These are phyloP conservation scores for Suaeda aralocaspica DNA, from an alignment of 148 eudicot genomes.

Conservation along the genomic window DNA sequence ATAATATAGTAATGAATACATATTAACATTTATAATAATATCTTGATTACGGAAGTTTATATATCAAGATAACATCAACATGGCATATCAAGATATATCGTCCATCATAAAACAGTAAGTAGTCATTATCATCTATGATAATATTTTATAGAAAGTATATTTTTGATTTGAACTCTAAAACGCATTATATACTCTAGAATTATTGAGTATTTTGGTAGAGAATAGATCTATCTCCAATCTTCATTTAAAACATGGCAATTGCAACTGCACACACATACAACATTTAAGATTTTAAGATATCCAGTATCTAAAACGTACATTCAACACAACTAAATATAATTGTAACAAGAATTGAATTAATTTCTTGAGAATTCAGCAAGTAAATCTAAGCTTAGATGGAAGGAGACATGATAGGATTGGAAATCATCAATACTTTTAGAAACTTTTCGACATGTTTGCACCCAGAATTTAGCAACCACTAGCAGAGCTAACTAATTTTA, in stretches of 20 bases:
- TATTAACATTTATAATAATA: too few relatives aligned
- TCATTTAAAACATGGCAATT: background rate
- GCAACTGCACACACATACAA: background rate
- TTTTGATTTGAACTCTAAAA: too few relatives aligned
- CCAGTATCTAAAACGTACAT: background rate
- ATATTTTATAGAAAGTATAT: too few relatives aligned
- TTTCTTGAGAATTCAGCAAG: background rate
- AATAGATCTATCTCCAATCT: background rate
- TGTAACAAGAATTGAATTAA: background rate
- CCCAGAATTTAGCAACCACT: background rate
- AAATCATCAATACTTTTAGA: background rate
- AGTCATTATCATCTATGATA: too few relatives aligned
- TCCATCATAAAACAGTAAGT: too few relatives aligned
- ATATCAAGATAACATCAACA: too few relatives aligned
- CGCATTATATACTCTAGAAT: too few relatives aligned
- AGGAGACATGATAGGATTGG: background rate
- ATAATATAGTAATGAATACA: too few relatives aligned
- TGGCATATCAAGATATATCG: too few relatives aligned
- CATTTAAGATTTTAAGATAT: constrained; percentile 3
- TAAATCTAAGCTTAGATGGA: background rate
- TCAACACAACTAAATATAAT: background rate
- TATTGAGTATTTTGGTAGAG: too few relatives aligned
- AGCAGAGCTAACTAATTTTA: background rate
- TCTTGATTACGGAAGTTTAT: too few relatives aligned
- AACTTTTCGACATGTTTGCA: background rate